These are phyloP conservation scores for Aspergillus novoparasiticus DNA, from an alignment of 2,329 filamentous ascomycete genomes.

Conservation along the genomic window DNA sequence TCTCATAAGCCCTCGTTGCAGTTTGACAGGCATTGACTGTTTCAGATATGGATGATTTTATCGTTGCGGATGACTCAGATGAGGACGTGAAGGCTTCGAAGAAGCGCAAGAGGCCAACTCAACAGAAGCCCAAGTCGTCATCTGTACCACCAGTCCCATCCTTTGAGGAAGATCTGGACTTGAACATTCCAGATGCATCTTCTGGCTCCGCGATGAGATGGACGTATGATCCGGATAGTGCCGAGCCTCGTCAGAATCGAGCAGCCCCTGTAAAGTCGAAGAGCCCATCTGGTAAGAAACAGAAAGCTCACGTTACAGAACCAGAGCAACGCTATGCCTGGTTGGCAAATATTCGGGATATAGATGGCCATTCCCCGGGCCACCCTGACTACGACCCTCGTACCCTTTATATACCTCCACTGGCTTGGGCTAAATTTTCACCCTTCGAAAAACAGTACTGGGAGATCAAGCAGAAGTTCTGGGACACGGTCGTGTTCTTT, in stretches of 20 bases:
- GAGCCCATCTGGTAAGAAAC: slow-evolving; percentile 44
- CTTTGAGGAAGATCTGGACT: slow-evolving; percentile 56
- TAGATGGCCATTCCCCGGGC: slow-evolving; percentile 74
- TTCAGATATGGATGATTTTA: slow-evolving; percentile 80
- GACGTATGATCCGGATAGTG: slow-evolving; percentile 69
- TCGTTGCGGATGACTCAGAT: slow-evolving; percentile 85
- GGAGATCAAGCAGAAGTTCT: slow-evolving; percentile 98
- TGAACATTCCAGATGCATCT: slow-evolving; percentile 56
- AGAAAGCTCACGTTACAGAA: slow-evolving; percentile 77
- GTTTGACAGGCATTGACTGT: slow-evolving; percentile 5
- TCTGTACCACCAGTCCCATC: slow-evolving; percentile 53
- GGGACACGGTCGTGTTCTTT: slow-evolving; percentile 98
- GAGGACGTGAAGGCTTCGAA: slow-evolving; percentile 62
- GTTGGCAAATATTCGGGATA: slow-evolving; percentile 83
- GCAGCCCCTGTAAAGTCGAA: slow-evolving; percentile 40
- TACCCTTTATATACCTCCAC: slow-evolving; percentile 84
- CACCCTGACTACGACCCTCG: slow-evolving; percentile 90
- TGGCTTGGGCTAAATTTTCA: slow-evolving; percentile 80
- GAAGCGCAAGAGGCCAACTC: slow-evolving; percentile 69
- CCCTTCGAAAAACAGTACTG: slow-evolving; percentile 98
- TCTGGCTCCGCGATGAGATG: slow-evolving; percentile 80
- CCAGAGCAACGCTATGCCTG: slow-evolving; percentile 86
- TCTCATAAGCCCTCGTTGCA: background rate
- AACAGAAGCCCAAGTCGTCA: slow-evolving; percentile 40
- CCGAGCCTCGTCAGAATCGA: slow-evolving; percentile 54